These are phyloP conservation scores for Pyrus pyrifolia DNA, from an alignment of 306 rosid species.

Conservation along the genomic window DNA sequence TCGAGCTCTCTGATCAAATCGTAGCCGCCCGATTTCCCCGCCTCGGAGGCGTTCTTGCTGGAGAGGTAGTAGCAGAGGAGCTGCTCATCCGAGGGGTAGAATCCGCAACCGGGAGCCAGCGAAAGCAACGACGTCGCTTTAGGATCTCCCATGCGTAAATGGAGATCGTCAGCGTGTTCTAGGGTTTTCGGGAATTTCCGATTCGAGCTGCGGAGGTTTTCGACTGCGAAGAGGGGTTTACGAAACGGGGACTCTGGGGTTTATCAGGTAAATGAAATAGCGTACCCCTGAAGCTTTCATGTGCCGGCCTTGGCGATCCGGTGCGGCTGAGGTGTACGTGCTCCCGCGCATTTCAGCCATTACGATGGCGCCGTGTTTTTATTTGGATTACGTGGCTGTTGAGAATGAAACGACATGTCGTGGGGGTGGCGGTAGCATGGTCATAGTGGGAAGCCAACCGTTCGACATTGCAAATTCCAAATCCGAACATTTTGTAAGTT, in stretches of 20 bases:
- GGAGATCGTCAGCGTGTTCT: background rate
- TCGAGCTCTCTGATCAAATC: conserved; percentile 50
- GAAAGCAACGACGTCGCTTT: conserved; percentile 14
- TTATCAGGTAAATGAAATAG: background rate
- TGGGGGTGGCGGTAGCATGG: background rate
- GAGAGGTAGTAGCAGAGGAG: conserved; percentile 44
- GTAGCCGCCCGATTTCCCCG: conserved; percentile 6
- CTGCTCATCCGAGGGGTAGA: conserved; percentile 58
- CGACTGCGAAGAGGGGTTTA: background rate
- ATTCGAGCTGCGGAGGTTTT: background rate
- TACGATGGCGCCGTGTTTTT: background rate
- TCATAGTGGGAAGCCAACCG: background rate
- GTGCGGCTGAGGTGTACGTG: background rate
- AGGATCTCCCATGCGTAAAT: conserved; percentile 26
- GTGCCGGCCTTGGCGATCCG: background rate
- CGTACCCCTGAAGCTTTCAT: conserved; percentile 30
- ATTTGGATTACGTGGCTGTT: background rate
- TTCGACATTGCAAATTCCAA: background rate
- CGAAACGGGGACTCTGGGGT: background rate
- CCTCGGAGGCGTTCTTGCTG: conserved; percentile 25
- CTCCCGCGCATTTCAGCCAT: background rate
- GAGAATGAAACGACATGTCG: background rate
- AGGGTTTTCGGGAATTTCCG: background rate
- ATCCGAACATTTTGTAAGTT: background rate
- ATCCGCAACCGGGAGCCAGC: conserved; percentile 53